Conservation (phyloP, 2,329 filamentous ascomycete species). For the Reticulascus tulasneorum region DNA sequence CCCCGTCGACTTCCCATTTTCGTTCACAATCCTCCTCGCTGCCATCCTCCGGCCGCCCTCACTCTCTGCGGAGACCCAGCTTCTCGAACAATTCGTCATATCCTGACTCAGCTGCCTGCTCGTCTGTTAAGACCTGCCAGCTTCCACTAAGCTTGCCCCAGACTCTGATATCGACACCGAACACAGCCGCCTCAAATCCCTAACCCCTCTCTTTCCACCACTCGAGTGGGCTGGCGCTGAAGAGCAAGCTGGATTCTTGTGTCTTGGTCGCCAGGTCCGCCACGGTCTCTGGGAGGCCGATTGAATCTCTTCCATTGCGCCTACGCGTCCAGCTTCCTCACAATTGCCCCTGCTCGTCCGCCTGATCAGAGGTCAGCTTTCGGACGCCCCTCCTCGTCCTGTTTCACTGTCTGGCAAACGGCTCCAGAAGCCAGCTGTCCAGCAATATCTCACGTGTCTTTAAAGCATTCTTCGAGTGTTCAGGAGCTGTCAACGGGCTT, state of each 20-base stretch:
- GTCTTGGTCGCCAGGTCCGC: no score
- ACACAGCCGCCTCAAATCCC: neutral
- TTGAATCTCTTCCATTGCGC: neutral
- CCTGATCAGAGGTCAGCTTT: neutral
- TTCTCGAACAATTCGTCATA: neutral
- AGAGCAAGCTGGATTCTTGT: slow-evolving; percentile 3
- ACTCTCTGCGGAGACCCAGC: slow-evolving; percentile 1
- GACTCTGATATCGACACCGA: neutral
- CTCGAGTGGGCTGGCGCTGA: slow-evolving; percentile 2
- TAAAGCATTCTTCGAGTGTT: slow-evolving; percentile 1
- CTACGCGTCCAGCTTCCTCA: neutral
- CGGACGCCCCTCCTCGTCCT: neutral
- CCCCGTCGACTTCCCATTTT: slow-evolving; percentile 2
- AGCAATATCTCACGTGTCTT: neutral
- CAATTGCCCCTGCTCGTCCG: neutral
- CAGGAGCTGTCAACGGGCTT: slow-evolving; percentile 6
- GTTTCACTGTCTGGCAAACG: neutral
- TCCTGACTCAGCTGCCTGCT: neutral
- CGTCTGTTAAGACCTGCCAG: neutral
- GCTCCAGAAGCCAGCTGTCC: neutral
- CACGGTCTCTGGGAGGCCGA: slow-evolving; percentile 13
- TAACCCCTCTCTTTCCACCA: neutral
- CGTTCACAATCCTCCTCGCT: neutral
- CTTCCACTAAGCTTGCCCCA: neutral
- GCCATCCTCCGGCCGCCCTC: slow-evolving; percentile 1